Evolutionary conservation across 768 basidiomycete species (phyloP), one percentile per base, ranked within the genome.

Genomic region (Rhizopogon vesiculosus): DNA sequence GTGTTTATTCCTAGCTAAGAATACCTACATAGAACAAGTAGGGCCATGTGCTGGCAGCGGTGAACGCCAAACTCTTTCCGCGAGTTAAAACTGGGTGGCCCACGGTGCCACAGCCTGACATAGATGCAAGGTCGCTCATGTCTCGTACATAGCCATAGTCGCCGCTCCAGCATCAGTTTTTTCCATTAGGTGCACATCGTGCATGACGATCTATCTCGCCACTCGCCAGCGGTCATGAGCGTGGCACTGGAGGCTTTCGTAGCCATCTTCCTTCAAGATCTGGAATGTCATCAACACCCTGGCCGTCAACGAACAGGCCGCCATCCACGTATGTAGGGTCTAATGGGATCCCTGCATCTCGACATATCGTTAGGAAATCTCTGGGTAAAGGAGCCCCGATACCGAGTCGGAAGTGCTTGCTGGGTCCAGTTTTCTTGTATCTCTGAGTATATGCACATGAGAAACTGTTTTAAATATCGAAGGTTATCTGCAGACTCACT

Each of bases 341-440:
- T 7, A 85, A 29, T 1, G 69, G 62, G 16, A 88, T 78, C 0
- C 70, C 72, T 3, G 76, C 63, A 44, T 80, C 74, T 2, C 60
- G 56, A 65, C 86, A 87, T 9, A 83, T 64, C 33, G 69, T 69
- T 3, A 76, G 57, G 58, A 87, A 89, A 56, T 85, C 82, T 25
- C 54, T 53, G 1, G 86, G 85, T 31, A 86, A 63, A 10, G 86
- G 86, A 3, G 85, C 80, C 42, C 73, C 67, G n/a, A 87, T 64
- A 10, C 76, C 75, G 3, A 88, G 70, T 28, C 75, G 74, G 62
- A 83, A 74, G 13, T 77, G 78, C 59, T 80, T 82, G 33, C 72
- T 73, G 1, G 71, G 69, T 8, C 78, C 78, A 5, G 64, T 51
- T 56, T 71, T 66, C 56, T 68, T 72, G 61, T 80, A 86, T 55